phyloP scores from a whole-genome alignment of 306 rosid species.

The Trichosanthes truncata region DNA sequence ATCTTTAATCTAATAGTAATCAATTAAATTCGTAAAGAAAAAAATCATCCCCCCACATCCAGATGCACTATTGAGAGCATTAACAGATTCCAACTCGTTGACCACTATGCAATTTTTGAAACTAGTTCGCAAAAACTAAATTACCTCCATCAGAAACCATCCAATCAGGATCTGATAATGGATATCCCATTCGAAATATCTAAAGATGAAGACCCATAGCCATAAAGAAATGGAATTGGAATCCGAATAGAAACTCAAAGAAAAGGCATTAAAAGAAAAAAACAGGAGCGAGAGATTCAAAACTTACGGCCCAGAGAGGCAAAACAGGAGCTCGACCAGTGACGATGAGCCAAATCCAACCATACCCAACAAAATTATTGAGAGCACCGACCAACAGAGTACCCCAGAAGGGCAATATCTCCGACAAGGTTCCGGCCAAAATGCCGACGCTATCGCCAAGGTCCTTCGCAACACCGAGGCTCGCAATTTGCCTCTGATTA shows the following conservation, averaged over 20 bases:
- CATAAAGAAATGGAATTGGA: neutral
- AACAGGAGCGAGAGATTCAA: neutral
- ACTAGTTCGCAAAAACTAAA: neutral
- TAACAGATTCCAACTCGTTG: slow-evolving; percentile 2
- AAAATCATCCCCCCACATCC: neutral
- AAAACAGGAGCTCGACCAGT: slow-evolving; percentile 39
- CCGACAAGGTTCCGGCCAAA: slow-evolving; percentile 64
- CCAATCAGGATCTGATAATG: neutral
- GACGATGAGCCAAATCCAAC: slow-evolving; percentile 76
- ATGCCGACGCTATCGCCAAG: slow-evolving; percentile 80
- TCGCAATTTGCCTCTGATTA: slow-evolving; percentile 61
- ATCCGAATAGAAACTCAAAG: neutral
- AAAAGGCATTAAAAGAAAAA: neutral
- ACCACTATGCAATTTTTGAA: neutral
- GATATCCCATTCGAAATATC: neutral
- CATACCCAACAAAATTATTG: slow-evolving; percentile 67
- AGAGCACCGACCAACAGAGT: slow-evolving; percentile 59
- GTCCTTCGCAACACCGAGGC: slow-evolving; percentile 82
- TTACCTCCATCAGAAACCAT: neutral
- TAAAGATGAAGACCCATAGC: neutral
- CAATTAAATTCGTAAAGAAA: neutral
- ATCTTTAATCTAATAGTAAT: neutral
- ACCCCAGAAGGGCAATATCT: slow-evolving; percentile 68
- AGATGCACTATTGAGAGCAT: neutral
- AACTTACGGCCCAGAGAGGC: slow-evolving; percentile 85